Evolutionary conservation across 495 filamentous ascomycete genomes (phyloP).

Genomic region (Melanomma pulvis-pyrius): DNA sequence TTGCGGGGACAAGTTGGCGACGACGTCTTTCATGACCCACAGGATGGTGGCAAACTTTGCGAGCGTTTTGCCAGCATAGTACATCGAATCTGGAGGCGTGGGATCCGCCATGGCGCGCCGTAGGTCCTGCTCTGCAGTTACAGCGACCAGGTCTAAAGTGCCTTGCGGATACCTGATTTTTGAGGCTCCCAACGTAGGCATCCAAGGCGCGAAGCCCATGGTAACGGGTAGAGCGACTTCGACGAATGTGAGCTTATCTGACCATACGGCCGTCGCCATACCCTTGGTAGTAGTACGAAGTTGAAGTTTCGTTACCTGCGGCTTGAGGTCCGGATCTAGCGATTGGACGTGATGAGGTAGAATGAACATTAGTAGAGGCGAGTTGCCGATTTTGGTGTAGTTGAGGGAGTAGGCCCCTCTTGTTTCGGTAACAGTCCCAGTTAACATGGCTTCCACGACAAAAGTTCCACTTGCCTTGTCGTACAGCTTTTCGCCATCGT

Average conservation of each 20-base stretch:
- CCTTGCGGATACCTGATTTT: constrained; percentile 45
- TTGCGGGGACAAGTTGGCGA: constrained; percentile 55
- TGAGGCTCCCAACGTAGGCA: constrained; percentile 47
- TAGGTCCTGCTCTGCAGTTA: constrained; percentile 66
- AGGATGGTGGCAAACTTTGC: constrained; percentile 80
- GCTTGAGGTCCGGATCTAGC: constrained; percentile 63
- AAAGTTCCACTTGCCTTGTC: constrained; percentile 78
- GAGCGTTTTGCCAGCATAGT: constrained; percentile 89
- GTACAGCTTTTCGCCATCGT: constrained; percentile 63
- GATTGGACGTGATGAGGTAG: constrained; percentile 82
- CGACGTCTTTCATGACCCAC: constrained; percentile 68
- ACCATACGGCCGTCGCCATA: constrained; percentile 68
- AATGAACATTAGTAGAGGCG: constrained; percentile 79
- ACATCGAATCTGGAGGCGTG: constrained; percentile 81
- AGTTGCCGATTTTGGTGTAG: constrained; percentile 67
- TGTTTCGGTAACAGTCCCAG: constrained; percentile 56
- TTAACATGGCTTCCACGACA: constrained; percentile 46
- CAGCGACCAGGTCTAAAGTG: constrained; percentile 57
- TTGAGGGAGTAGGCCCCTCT: constrained; percentile 69
- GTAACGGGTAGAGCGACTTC: constrained; percentile 69
- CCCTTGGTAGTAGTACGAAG: constrained; percentile 89
- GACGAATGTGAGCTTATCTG: constrained; percentile 76
- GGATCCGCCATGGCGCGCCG: constrained; percentile 68
- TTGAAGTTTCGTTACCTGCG: constrained; percentile 57
- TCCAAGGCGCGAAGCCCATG: constrained; percentile 79